Conservation (phyloP, 306 rosid genomes). For the Cicer arietinum region DNA sequence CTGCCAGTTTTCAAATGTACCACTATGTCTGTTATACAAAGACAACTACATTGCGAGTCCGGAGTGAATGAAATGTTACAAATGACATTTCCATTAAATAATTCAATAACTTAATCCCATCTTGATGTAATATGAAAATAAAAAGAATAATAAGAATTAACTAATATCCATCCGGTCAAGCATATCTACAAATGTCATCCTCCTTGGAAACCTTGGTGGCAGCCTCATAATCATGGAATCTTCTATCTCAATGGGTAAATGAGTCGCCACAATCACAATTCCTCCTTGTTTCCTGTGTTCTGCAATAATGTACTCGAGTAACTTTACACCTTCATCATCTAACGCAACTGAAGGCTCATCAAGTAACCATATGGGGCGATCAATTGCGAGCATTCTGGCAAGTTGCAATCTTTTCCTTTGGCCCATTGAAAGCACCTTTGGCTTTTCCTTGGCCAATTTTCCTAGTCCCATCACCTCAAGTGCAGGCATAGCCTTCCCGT, state of each 20-base stretch:
- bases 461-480: constrained; percentile 89
- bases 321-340: constrained; percentile 81
- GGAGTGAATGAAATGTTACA: constrained; percentile 1
- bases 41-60: constrained; percentile 1
- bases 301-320: constrained; percentile 74
- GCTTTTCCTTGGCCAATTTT: constrained; percentile 73
- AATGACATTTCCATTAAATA: neutral
- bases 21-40: neutral
- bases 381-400: constrained; percentile 83
- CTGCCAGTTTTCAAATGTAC: constrained; percentile 18
- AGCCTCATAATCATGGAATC: constrained; percentile 74
- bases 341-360: constrained; percentile 95
- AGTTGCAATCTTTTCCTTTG: constrained; percentile 86
- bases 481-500: constrained; percentile 74
- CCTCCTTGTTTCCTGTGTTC: constrained; percentile 88
- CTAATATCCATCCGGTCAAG: constrained; percentile 65
- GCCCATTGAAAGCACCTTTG: constrained; percentile 86
- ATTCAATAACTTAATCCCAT: neutral
- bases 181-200: constrained; percentile 80
- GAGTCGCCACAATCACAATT: constrained; percentile 74
- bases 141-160: constrained; percentile 18
- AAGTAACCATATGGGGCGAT: constrained; percentile 89
- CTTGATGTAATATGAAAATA: constrained; percentile 1
- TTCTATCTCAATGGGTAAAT: constrained; percentile 77
- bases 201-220: constrained; percentile 90